Evolutionary conservation across 352 stramenopile genomes (phyloP).

Genomic region (Phytopythium kandeliae): DNA sequence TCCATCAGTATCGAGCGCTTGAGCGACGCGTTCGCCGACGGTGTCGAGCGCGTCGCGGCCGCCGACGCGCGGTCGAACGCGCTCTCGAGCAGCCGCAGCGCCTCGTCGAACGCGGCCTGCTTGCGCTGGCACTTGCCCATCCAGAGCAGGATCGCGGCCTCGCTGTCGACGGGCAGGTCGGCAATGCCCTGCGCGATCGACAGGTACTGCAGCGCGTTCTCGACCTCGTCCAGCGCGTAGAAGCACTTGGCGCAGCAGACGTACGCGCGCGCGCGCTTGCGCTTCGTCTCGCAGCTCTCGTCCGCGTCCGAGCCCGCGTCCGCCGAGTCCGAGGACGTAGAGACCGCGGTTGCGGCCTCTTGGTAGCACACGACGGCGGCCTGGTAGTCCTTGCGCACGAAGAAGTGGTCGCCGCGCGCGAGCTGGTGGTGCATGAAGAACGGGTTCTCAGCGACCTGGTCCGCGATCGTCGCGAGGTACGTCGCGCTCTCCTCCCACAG

Average conservation of each 20-base stretch:
- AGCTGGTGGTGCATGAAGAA: constrained; percentile 58
- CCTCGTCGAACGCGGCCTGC: constrained; percentile 41
- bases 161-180: constrained; percentile 27
- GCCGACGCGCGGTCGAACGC: constrained; percentile 47
- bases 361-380: constrained; percentile 47
- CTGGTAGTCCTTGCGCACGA: constrained; percentile 54
- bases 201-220: constrained; percentile 38
- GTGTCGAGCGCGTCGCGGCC: constrained; percentile 21
- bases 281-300: constrained; percentile 31
- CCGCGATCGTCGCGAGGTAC: constrained; percentile 34
- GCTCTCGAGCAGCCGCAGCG: constrained; percentile 36
- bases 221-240: constrained; percentile 41
- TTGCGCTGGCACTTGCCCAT: constrained; percentile 57
- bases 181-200: constrained; percentile 30
- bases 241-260: constrained; percentile 60
- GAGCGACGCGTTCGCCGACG: constrained; percentile 30
- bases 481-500: constrained; percentile 61
- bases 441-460: constrained; percentile 28
- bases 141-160: constrained; percentile 53
- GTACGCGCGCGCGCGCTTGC: constrained; percentile 35
- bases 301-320: constrained; percentile 6
- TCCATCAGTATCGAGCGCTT: constrained; percentile 55
- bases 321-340: background rate
- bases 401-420: constrained; percentile 49
- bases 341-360: constrained; percentile 24